phyloP scores from a whole-genome alignment of 768 basidiomycete genomes.

The Psilocybe tampanensis region DNA sequence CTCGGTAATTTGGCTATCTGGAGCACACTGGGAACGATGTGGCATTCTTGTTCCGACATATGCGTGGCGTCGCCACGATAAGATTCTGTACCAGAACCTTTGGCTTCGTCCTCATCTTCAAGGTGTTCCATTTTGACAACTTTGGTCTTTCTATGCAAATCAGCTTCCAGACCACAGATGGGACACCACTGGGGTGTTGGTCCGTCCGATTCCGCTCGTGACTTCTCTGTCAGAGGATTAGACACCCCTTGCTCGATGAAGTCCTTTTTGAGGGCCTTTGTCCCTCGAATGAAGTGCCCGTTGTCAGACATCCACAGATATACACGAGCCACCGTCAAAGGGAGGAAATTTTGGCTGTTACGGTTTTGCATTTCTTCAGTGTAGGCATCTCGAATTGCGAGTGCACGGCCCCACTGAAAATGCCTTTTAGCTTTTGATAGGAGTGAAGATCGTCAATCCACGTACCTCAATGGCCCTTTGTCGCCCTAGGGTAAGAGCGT shows the following conservation, averaged over 20 bases:
- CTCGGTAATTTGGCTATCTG: slow-evolving; percentile 32
- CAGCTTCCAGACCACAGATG: slow-evolving; percentile 32
- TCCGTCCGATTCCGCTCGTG: background rate
- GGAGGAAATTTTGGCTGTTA: slow-evolving; percentile 17
- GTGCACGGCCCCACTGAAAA: slow-evolving; percentile 49
- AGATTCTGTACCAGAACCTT: background rate
- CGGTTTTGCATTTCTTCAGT: slow-evolving; percentile 19
- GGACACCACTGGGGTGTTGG: slow-evolving; percentile 28
- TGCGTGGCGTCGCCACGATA: background rate
- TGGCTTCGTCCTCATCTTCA: slow-evolving; percentile 4
- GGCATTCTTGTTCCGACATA: slow-evolving; percentile 17
- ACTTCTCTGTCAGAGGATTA: background rate
- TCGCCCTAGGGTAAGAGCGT: slow-evolving; percentile 41
- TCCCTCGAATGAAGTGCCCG: slow-evolving; percentile 32
- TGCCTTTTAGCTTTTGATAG: background rate
- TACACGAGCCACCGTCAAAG: slow-evolving; percentile 45
- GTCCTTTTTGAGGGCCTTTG: background rate
- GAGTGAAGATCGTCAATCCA: background rate
- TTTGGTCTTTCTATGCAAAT: slow-evolving; percentile 20
- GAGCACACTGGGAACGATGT: slow-evolving; percentile 24
- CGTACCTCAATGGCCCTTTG: slow-evolving; percentile 55
- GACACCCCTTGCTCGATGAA: background rate
- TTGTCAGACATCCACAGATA: slow-evolving; percentile 48
- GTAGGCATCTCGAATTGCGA: slow-evolving; percentile 46
- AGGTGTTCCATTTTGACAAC: slow-evolving; percentile 19